Base-by-base conservation (phyloP, 352 stramenopile genomes). In the Pythium oligandrum region DNA sequence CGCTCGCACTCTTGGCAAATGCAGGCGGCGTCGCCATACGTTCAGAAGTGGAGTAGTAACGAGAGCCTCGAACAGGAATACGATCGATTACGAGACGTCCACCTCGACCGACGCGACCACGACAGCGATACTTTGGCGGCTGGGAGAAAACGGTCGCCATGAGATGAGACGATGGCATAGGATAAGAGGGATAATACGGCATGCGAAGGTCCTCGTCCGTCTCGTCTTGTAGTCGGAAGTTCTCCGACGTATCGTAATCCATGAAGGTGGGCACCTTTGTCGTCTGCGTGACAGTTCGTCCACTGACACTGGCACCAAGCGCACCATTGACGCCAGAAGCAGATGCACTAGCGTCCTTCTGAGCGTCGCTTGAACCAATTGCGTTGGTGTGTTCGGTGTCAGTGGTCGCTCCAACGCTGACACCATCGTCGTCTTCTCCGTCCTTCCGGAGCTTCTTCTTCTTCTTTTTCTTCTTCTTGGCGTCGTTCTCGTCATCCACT, bases 11-110 rank as follows among this genome's bases (percentile, higher is more conserved):
- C 32, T 54, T 59, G 5, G 42, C 6, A 31, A 53, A 54, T n/a
- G 74, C 64, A 6, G 74, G 60, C 2, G 64, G 60, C 0, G 83
- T 81, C 9, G 80, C 83, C 6, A 52, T 68, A 11, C 72, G 65
- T 53, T 93, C 80, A 0, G 53, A 66, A 1, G 67, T 65, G 1
- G 63, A 66, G 45, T 88, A 88, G 53, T 82, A 89, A 31, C 78
- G 63, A 4, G 64, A 70, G 33, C 66, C 58, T 11, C 73, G 70
- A 2, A 88, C 72, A 0, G 79, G 77, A 30, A 92, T 82, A 31
- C 83, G 71, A 51, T 94, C 83, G 35, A 94, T 78, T 10, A 94
- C 64, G 4, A 92, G 55, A 9, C 83, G 71, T 5, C 81, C 80
- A 26, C 83, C 83, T 40, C 83, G 78, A 4, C 81, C 83, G 53